Evolutionary conservation across 306 rosid genomes (phyloP).

Genomic region (Ochetophila trinervis): DNA sequence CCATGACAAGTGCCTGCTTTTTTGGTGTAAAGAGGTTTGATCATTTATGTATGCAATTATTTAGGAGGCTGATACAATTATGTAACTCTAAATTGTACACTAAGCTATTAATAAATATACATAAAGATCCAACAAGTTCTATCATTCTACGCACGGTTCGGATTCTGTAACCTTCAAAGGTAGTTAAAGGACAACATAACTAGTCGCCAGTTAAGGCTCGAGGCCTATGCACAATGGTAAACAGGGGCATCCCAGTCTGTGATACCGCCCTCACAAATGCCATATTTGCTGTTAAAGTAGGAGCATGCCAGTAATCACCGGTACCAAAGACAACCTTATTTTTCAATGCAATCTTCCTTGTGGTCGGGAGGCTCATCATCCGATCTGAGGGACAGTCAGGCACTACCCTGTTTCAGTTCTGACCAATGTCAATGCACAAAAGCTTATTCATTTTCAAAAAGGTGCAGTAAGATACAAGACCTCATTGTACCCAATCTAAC

Average conservation of each 20-base stretch:
- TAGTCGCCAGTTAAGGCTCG: slow-evolving; percentile 87
- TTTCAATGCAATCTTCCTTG: slow-evolving; percentile 83
- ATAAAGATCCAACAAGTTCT: no score
- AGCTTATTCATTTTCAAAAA: neutral
- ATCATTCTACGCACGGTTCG: no score
- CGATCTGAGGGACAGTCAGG: slow-evolving; percentile 76
- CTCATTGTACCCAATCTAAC: no score
- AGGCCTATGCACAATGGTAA: slow-evolving; percentile 70
- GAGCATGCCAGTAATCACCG: slow-evolving; percentile 80
- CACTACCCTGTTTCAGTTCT: slow-evolving; percentile 59
- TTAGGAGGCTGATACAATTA: no score
- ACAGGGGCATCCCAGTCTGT: slow-evolving; percentile 90
- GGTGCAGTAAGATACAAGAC: no score
- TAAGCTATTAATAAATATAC: no score
- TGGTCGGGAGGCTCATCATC: slow-evolving; percentile 76
- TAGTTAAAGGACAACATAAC: neutral
- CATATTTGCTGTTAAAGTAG: slow-evolving; percentile 91
- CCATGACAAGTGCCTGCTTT: no score
- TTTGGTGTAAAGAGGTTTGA: no score
- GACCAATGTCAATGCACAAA: slow-evolving; percentile 26
- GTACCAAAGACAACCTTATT: slow-evolving; percentile 89
- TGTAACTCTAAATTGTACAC: no score
- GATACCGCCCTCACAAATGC: slow-evolving; percentile 89
- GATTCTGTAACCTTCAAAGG: no score
- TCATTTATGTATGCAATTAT: no score